Evolutionary conservation across 306 rosid species (phyloP).

Genomic region (Styphnolobium japonicum): DNA sequence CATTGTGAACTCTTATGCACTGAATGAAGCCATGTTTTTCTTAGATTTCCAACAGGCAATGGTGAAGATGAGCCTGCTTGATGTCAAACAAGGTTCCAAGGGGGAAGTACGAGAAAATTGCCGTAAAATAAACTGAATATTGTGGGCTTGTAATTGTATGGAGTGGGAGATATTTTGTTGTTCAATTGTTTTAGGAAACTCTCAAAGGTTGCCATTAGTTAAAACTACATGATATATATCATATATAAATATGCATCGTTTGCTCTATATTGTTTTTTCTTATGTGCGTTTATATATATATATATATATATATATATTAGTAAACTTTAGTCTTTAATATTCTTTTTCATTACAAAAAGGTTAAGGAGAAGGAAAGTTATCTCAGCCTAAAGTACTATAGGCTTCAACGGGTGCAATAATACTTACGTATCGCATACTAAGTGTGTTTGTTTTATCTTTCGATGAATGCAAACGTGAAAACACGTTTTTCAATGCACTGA

Average conservation of each 20-base stretch:
- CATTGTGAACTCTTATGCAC: conserved; percentile 57
- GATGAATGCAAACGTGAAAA: too few species aligned
- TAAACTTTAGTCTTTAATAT: too few species aligned
- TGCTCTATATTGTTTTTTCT: neutral
- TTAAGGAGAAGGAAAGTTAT: too few species aligned
- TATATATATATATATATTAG: too few species aligned
- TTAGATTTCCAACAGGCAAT: conserved; percentile 65
- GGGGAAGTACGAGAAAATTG: conserved; percentile 66
- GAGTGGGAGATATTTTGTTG: neutral
- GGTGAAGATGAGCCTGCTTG: conserved; percentile 71
- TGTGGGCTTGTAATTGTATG: neutral
- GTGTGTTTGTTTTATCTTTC: too few species aligned
- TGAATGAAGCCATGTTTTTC: conserved; percentile 71
- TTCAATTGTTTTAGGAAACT: neutral
- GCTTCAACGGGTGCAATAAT: too few species aligned
- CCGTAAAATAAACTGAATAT: conserved; percentile 48
- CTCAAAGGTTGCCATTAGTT: neutral
- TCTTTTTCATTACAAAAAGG: too few species aligned
- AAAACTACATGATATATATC: neutral
- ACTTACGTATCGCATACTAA: too few species aligned
- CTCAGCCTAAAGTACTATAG: too few species aligned
- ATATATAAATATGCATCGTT: neutral
- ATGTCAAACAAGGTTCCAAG: conserved; percentile 52
- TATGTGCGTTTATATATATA: too few species aligned
- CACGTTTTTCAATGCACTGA: too few species aligned